phyloP scores from a whole-genome alignment of 2,329 filamentous ascomycete species.

The Exophiala lecanii-corni region DNA sequence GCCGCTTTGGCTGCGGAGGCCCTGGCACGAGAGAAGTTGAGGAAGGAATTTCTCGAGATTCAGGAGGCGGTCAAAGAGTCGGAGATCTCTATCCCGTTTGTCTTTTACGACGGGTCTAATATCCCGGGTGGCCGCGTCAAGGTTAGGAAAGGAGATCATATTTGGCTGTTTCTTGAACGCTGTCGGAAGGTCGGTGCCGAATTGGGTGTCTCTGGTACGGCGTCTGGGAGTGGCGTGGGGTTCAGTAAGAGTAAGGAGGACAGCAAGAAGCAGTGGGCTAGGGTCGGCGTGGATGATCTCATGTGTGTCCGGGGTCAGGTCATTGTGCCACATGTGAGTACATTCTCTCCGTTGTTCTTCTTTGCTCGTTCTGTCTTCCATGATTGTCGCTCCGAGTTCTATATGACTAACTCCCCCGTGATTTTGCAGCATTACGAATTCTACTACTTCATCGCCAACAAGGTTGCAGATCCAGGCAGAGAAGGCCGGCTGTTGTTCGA shows the following conservation, averaged over 20 bases:
- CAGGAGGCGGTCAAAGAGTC: slow-evolving; percentile 85
- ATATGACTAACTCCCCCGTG: no score
- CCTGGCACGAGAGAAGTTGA: slow-evolving; percentile 66
- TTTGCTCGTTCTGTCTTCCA: background rate
- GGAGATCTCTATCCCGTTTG: slow-evolving; percentile 87
- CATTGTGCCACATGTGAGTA: slow-evolving; percentile 90
- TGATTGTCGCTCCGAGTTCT: no score
- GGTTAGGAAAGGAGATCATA: slow-evolving; percentile 86
- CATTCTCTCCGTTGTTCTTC: no score
- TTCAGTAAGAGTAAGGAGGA: slow-evolving; percentile 42
- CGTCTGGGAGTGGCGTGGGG: slow-evolving; percentile 33
- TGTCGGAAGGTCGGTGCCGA: slow-evolving; percentile 87
- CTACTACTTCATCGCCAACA: slow-evolving; percentile 91
- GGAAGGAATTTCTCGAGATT: slow-evolving; percentile 73
- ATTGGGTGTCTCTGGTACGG: slow-evolving; percentile 63
- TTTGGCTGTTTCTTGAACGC: slow-evolving; percentile 90
- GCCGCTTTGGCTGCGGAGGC: slow-evolving; percentile 73
- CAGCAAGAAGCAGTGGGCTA: slow-evolving; percentile 77
- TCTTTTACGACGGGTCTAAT: slow-evolving; percentile 94
- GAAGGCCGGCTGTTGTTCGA: slow-evolving; percentile 76
- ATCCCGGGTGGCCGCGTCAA: slow-evolving; percentile 77
- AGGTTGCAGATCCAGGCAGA: slow-evolving; percentile 58
- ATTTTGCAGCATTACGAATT: slow-evolving; percentile 99
- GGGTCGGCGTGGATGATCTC: slow-evolving; percentile 90
- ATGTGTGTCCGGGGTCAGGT: slow-evolving; percentile 87